Conservation (phyloP, 345 rosid genomes). For the Adansonia digitata region DNA sequence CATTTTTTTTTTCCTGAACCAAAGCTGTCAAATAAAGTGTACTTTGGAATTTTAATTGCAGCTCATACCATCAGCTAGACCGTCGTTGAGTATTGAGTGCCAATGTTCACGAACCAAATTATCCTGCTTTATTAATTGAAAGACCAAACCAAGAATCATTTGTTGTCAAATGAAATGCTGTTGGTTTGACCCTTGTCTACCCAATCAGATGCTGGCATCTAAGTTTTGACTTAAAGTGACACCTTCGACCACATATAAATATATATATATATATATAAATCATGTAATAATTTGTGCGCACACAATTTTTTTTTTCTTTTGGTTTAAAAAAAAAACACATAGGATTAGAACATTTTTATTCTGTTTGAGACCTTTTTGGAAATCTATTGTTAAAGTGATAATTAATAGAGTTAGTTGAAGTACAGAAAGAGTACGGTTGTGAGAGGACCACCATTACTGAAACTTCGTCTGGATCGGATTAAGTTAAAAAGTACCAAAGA, state of each 20-base stretch:
- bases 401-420: slow-evolving; percentile 7
- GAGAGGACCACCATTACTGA: neutral
- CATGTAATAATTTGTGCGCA: too few species aligned
- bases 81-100: neutral
- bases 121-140: neutral
- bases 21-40: neutral
- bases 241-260: too few species aligned
- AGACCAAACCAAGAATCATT: neutral
- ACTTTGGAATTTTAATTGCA: neutral
- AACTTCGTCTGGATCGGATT: neutral
- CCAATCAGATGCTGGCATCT: neutral
- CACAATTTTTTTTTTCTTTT: too few species aligned
- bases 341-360: slow-evolving; percentile 24
- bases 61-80: neutral
- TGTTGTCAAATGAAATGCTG: neutral
- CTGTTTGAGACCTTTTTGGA: too few species aligned
- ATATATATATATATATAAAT: too few species aligned
- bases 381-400: slow-evolving; percentile 7
- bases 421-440: slow-evolving; percentile 21
- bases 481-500: slow-evolving; percentile 3
- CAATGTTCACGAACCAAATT: neutral
- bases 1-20: slow-evolving; percentile 2
- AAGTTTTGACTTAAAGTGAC: too few species aligned
- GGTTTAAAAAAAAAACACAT: too few species aligned
- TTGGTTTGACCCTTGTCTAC: slow-evolving; percentile 13